Conservation (phyloP, 1,139 yeast genomes). For the Kodamaea arcana region DNA sequence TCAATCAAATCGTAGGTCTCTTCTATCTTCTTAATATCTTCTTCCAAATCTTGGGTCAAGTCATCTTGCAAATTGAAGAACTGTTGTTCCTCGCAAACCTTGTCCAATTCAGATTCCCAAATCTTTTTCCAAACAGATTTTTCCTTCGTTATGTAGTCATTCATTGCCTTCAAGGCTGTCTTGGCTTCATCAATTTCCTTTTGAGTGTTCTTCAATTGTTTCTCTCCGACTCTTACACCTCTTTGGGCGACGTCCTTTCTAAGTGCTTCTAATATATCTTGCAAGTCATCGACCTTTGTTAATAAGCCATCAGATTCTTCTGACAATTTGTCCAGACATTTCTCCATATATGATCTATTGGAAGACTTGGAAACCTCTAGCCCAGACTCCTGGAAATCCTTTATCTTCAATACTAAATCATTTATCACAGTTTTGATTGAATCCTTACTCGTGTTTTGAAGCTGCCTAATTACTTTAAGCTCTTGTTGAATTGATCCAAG, state of each 20-base stretch:
- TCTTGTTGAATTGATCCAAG: slow-evolving; percentile 48
- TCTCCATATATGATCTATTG: slow-evolving; percentile 69
- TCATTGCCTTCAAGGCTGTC: slow-evolving; percentile 48
- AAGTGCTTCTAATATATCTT: slow-evolving; percentile 85
- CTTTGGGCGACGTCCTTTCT: slow-evolving; percentile 90
- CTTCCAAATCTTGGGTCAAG: slow-evolving; percentile 70
- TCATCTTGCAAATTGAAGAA: slow-evolving; percentile 88
- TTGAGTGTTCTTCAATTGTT: slow-evolving; percentile 63
- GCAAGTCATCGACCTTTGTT: slow-evolving; percentile 84
- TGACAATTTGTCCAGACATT: slow-evolving; percentile 69
- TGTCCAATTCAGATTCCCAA: slow-evolving; percentile 89
- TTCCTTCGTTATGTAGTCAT: slow-evolving; percentile 61
- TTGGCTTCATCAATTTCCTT: slow-evolving; percentile 64
- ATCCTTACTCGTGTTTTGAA: slow-evolving; percentile 45
- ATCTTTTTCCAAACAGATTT: slow-evolving; percentile 84
- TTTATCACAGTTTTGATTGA: slow-evolving; percentile 41
- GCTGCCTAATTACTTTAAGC: slow-evolving; percentile 59
- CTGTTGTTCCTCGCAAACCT: slow-evolving; percentile 91
- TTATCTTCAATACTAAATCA: slow-evolving; percentile 44
- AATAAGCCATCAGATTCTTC: slow-evolving; percentile 72
- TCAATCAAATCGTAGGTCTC: slow-evolving; percentile 82
- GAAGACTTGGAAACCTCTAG: slow-evolving; percentile 40
- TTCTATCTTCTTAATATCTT: slow-evolving; percentile 72
- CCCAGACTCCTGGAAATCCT: slow-evolving; percentile 44
- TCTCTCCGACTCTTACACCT: slow-evolving; percentile 77